Base-by-base conservation (phyloP, 768 basidiomycete genomes). In the Hysterangium stoloniferum region DNA sequence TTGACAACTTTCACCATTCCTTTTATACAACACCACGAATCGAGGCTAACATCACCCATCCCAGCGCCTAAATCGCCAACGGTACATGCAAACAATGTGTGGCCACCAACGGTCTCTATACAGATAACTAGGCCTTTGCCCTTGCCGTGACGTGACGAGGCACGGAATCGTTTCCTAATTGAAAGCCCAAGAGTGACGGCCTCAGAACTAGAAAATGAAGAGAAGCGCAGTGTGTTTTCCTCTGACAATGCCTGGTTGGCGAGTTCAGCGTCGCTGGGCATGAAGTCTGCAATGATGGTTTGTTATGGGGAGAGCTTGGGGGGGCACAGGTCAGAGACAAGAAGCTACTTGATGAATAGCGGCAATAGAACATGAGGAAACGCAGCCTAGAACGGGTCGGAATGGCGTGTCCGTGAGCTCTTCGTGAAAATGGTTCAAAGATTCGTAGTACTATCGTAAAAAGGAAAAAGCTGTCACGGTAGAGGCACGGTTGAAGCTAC, bases 51-150 rank as follows among this genome's bases (percentile, higher is more conserved):
- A 65, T 88, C 87, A 12, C 82, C 81, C 33, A 80, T 71, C 15
- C 83, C 83, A 37, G 75, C 76, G 1, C 86, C 86, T 35, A 87
- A 64, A 65, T 90, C 88, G 8, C 88, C 87, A 31, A 88, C 86
- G 1, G 88, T 87, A 58, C 88, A 91, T 1, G 86, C 72, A 61
- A 91, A 90, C 32, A 91, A 66, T 0, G 79, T 79, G 58, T 90
- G 85, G 0, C 88, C 88, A 4, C 79, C 80, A 52, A 86, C 80
- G 13, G 82, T 77, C 64, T 89, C 86, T 52, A 91, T 79, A 7
- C 84, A 82, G 55, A 91, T 79, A 41, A 87, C 82, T 53, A 88
- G 75, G 28, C 89, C 89, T 63, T 86, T 86, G 27, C 86, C 86
- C 61, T 82, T 85, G 17, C 71, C 67, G 62, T 88, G 84, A 19